Evolutionary conservation across 768 basidiomycete species (phyloP), one percentile per base, ranked within the genome.

Genomic region (Cystofilobasidium capitatum): DNA sequence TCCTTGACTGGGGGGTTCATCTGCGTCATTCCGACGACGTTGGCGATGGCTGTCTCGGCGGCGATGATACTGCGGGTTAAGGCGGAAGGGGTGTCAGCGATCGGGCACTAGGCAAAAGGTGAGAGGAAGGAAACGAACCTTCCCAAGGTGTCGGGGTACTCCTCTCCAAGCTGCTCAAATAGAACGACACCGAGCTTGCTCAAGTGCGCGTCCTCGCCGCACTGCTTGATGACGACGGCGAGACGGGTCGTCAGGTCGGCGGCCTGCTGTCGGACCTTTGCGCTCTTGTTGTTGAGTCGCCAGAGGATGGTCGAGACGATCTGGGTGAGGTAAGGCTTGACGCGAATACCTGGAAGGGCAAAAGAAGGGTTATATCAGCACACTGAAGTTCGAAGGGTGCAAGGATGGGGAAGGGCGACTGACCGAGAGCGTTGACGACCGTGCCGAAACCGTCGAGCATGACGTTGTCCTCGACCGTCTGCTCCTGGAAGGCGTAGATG

Each of bases 1-100:
- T 99, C 96, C 78, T 99, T 99, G 33, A 99, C 93, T 0, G 96
- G 96, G 17, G 96, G 96, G 76, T 96, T 97, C 96, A 99, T 99
- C 77, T 97, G 91, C 13, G 96, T 96, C 96, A 98, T 99, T 79
- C 96, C 96, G 70, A 99, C 96, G 59, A 98, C 96, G 73, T 98
- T 98, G 71, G 96, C 96, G 74, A 99, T 98, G 58, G 96, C 96
- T 71, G 91, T 94, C 74, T 92, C 91, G 51, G 96, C 96, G 58
- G 94, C 93, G 77, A 98, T 99, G 78, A 99, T 94, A 80, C 94
- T 97, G 49, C 51, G n/a, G 22, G n/a, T 17, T 24, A n/a, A 36
- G 22, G 17, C n/a, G 16, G 33, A 29, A 7, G 62, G 26, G n/a
- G 20, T 4, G 58, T 60, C 58, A 37, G 31, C 35, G 37, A 6